phyloP scores from a whole-genome alignment of 2,329 filamentous ascomycete genomes.

The Exophiala spinifera region DNA sequence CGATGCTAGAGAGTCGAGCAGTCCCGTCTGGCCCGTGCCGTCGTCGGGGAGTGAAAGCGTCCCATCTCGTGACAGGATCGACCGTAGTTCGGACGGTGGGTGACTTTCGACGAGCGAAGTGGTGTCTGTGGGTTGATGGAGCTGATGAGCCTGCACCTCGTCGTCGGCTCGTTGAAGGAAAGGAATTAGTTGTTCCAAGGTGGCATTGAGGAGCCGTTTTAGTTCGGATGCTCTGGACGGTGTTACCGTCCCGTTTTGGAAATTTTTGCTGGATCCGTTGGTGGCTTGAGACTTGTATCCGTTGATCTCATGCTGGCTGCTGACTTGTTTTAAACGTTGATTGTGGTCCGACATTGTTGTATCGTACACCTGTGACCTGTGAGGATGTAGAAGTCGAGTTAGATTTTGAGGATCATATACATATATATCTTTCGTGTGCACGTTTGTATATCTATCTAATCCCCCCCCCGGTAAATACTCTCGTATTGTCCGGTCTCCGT shows the following conservation, averaged over 20 bases:
- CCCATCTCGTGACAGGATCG: conserved; percentile 42
- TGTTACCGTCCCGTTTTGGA: background rate
- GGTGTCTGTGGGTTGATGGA: conserved; percentile 47
- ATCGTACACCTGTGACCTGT: too few species aligned
- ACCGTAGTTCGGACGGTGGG: conserved; percentile 57
- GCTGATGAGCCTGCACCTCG: conserved; percentile 27
- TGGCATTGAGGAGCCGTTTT: conserved; percentile 30
- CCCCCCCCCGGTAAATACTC: too few species aligned
- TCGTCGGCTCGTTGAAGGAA: conserved; percentile 45
- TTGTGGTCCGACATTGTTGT: background rate
- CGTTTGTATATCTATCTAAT: too few species aligned
- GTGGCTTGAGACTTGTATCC: background rate
- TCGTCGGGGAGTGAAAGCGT: conserved; percentile 51
- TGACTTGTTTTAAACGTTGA: background rate
- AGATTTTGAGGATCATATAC: too few species aligned
- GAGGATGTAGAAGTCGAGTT: too few species aligned
- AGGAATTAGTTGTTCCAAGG: conserved; percentile 44
- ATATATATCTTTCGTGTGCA: too few species aligned
- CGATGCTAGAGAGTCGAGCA: conserved; percentile 67
- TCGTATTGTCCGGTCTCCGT: too few species aligned
- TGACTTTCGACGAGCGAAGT: conserved; percentile 62
- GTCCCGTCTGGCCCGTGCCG: conserved; percentile 66
- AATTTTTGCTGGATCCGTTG: background rate
- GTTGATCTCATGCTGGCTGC: background rate
- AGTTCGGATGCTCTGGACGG: conserved; percentile 19